Evolutionary conservation across 1,284 basidiomycete genomes (phyloP).

Genomic region (Trichosporon coremiiforme): DNA sequence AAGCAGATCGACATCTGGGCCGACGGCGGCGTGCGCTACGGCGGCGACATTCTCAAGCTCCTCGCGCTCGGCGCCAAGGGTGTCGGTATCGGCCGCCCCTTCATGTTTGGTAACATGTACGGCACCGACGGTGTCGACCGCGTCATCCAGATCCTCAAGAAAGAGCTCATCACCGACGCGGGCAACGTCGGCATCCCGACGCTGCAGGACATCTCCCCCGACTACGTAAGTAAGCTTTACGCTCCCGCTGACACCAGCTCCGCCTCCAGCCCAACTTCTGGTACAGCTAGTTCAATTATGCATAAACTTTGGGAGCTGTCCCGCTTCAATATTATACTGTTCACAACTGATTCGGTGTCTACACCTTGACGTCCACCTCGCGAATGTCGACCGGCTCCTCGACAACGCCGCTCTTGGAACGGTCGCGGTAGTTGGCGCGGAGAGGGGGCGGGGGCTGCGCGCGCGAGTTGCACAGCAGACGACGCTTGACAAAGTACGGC

Average conservation of each 20-base stretch:
- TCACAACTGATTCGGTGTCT: not conserved
- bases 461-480: slow-evolving; percentile 24
- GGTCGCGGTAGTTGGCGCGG: not conserved
- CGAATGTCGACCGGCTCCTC: not conserved
- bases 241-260: not conserved
- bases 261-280: slow-evolving; percentile 2
- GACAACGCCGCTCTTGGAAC: not conserved
- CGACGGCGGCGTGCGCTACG: slow-evolving; percentile 59
- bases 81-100: slow-evolving; percentile 58
- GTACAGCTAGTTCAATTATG: not conserved
- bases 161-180: slow-evolving; percentile 39
- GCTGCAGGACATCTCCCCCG: not conserved
- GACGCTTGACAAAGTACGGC: slow-evolving; percentile 36
- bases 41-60: slow-evolving; percentile 58
- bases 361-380: not conserved
- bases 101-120: slow-evolving; percentile 42
- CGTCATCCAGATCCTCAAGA: slow-evolving; percentile 42
- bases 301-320: not conserved
- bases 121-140: slow-evolving; percentile 52
- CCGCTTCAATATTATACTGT: not conserved
- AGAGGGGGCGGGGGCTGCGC: slow-evolving; percentile 5
- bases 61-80: slow-evolving; percentile 58
- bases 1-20: slow-evolving; percentile 57
- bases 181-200: not conserved
- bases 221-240: not conserved